Percentiles rank a stretch among this genome's conserved stretches.
These are phyloP conservation scores for Boletus eberwhitei DNA, from an alignment of 768 basidiomycete genomes.

Conservation along the genomic window DNA sequence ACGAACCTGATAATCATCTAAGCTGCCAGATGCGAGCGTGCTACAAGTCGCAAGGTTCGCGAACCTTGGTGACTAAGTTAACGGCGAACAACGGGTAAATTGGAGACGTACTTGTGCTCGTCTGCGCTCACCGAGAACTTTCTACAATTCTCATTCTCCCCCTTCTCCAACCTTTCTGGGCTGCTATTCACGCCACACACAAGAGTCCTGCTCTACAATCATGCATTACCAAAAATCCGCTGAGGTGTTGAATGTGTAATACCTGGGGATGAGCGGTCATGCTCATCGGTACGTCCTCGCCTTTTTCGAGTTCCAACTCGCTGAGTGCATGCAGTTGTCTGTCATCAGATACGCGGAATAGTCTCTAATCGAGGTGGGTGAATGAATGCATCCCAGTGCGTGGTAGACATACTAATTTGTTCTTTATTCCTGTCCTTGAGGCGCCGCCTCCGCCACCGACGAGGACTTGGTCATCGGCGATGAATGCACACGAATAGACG, in stretches of 20 bases:
- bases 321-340: constrained; percentile 52
- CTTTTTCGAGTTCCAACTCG: constrained; percentile 73
- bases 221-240: background rate
- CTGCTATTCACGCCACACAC: constrained; percentile 89
- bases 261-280: constrained; percentile 70
- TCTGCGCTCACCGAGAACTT: constrained; percentile 49
- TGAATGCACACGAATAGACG: constrained; percentile 82
- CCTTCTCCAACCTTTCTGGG: constrained; percentile 53
- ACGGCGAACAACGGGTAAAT: background rate
- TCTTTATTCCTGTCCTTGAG: constrained; percentile 85
- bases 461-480: constrained; percentile 65
- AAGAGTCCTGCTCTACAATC: constrained; percentile 45
- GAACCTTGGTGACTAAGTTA: constrained; percentile 20
- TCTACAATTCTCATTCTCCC: constrained; percentile 84
- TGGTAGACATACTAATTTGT: constrained; percentile 64
- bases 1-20: constrained; percentile 84
- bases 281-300: constrained; percentile 97
- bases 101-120: constrained; percentile 52
- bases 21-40: constrained; percentile 58
- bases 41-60: constrained; percentile 41
- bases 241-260: constrained; percentile 12
- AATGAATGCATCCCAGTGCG: background rate
- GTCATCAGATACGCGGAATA: constrained; percentile 59
- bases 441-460: constrained; percentile 91
- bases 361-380: constrained; percentile 43